These are phyloP conservation scores for Pichia phayaonensis DNA, from an alignment of 805 yeast genomes.

Conservation along the genomic window DNA sequence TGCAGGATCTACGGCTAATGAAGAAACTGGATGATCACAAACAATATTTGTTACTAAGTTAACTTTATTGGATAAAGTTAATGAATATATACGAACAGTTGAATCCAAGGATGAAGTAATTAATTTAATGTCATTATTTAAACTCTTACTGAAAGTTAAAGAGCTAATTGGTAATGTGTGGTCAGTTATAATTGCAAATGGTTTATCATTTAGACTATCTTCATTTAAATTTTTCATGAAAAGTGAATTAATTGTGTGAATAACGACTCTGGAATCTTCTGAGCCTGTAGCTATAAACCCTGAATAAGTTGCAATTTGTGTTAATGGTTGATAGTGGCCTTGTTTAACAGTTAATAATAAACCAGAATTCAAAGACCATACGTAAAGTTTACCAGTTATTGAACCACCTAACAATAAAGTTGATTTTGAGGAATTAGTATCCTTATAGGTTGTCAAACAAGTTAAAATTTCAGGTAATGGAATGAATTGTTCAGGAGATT, in stretches of 20 bases:
- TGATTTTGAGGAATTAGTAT: slow-evolving; percentile 12
- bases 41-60: slow-evolving; percentile 63
- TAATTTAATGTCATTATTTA: slow-evolving; percentile 50
- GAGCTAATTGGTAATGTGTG: slow-evolving; percentile 44
- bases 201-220: slow-evolving; percentile 37
- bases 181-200: slow-evolving; percentile 52
- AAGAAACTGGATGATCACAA: slow-evolving; percentile 47
- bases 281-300: slow-evolving; percentile 71
- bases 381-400: slow-evolving; percentile 62
- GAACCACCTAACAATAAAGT: slow-evolving; percentile 72
- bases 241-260: slow-evolving; percentile 45
- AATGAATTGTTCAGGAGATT: slow-evolving; percentile 65
- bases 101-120: slow-evolving; percentile 68
- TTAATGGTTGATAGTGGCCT: slow-evolving; percentile 75
- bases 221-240: slow-evolving; percentile 3
- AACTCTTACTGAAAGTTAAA: slow-evolving; percentile 37
- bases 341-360: slow-evolving; percentile 62
- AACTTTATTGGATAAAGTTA: slow-evolving; percentile 27
- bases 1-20: slow-evolving; percentile 68
- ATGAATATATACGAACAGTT: slow-evolving; percentile 65
- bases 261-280: slow-evolving; percentile 66
- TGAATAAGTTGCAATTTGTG: slow-evolving; percentile 52
- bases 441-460: slow-evolving; percentile 36
- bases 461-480: slow-evolving; percentile 77
- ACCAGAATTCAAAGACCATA: slow-evolving; percentile 86